Conservation (phyloP, 2,329 filamentous ascomycete genomes). For the Trichoderma cornu-damae region DNA sequence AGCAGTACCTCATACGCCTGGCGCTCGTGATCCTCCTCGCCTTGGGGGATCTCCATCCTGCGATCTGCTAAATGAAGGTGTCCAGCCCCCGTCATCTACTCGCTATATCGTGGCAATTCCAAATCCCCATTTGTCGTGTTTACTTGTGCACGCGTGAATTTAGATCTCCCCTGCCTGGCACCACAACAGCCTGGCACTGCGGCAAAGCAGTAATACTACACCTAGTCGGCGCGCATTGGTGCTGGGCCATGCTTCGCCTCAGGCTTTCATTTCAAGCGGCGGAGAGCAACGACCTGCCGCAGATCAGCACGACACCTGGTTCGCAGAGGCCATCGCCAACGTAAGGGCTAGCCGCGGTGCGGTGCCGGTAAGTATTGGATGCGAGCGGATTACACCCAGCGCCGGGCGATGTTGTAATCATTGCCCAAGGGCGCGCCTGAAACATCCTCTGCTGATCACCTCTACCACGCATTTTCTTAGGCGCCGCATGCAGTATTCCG, state of each 20-base stretch:
- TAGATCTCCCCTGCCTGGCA: not conserved
- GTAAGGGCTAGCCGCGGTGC: not conserved
- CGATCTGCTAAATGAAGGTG: too few relatives aligned
- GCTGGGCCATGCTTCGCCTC: not conserved
- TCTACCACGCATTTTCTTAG: not conserved
- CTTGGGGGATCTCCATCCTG: not conserved
- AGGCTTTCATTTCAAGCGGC: not conserved
- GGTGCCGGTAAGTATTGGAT: not conserved
- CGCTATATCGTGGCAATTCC: not conserved
- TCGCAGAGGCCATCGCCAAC: constrained; percentile 1
- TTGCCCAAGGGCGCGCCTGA: not conserved
- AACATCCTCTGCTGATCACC: not conserved
- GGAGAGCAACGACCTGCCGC: not conserved
- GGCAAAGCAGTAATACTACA: not conserved
- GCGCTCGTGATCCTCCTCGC: not conserved
- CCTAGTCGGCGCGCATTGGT: not conserved
- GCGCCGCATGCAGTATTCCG: not conserved
- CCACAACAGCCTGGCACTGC: not conserved
- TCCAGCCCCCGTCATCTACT: too few relatives aligned
- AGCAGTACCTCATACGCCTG: not conserved
- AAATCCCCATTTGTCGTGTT: not conserved
- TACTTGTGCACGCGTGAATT: not conserved
- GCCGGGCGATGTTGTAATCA: not conserved
- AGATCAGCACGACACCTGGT: constrained; percentile 1
- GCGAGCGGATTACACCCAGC: not conserved